A percentile compares a stretch with the other conserved stretches of the same genome.
Conservation (phyloP, 202 grass and related monocot genomes). For the Musa balbisiana region DNA sequence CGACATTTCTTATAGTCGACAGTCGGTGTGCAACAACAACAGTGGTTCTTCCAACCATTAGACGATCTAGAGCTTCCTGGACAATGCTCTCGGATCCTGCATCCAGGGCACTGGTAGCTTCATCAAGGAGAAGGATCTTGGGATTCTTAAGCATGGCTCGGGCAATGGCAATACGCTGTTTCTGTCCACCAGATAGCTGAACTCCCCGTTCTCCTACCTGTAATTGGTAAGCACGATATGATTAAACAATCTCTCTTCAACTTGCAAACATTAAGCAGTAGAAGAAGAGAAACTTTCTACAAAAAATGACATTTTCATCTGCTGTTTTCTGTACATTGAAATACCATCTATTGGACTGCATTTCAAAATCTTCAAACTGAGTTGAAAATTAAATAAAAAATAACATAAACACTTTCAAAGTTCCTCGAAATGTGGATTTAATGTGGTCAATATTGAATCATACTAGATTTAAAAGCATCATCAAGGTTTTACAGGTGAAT, state of each 20-base stretch:
- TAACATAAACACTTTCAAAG: too few species aligned
- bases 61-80: constrained; percentile 92
- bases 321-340: too few species aligned
- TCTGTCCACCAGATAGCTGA: constrained; percentile 96
- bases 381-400: too few species aligned
- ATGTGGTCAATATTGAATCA: too few species aligned
- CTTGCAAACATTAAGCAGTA: too few species aligned
- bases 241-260: neutral
- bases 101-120: constrained; percentile 95
- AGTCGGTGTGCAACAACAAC: constrained; percentile 91
- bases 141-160: constrained; percentile 95
- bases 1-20: constrained; percentile 82
- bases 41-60: constrained; percentile 94
- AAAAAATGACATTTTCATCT: too few species aligned
- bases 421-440: too few species aligned
- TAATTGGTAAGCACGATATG: neutral
- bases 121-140: constrained; percentile 96
- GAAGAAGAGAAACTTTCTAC: too few species aligned
- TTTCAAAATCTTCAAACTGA: too few species aligned
- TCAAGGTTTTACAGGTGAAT: neutral
- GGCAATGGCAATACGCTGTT: constrained; percentile 95
- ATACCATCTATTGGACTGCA: too few species aligned
- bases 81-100: constrained; percentile 90
- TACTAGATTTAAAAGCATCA: too few species aligned
- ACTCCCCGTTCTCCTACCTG: constrained; percentile 92